phyloP scores from a whole-genome alignment of 2,329 filamentous ascomycete genomes.

The Hymenoscyphus infarciens region DNA sequence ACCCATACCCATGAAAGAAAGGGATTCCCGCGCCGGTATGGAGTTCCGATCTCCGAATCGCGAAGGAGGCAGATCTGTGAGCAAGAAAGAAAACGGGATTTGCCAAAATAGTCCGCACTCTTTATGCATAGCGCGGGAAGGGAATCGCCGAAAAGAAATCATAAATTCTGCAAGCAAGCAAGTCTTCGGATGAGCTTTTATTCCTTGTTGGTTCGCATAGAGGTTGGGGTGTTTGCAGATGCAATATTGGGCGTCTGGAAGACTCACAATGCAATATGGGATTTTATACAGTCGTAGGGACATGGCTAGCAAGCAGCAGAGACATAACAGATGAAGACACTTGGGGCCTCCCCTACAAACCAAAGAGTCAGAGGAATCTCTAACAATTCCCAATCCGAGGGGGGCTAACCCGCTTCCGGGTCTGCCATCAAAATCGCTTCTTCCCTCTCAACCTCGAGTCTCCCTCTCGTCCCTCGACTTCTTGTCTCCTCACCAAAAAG shows the following conservation, averaged over 20 bases:
- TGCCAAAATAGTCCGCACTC: no score
- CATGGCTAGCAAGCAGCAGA: background rate
- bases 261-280: background rate
- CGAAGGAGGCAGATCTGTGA: no score
- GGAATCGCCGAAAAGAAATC: background rate
- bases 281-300: background rate
- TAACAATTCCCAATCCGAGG: background rate
- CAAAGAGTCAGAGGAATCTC: no score
- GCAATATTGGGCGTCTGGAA: background rate
- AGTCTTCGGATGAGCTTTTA: background rate
- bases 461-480: background rate
- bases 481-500: background rate
- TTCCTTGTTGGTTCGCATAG: background rate
- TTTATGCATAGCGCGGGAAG: background rate
- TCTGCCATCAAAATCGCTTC: background rate
- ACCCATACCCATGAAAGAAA: no score
- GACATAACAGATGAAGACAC: no score
- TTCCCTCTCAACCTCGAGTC: background rate
- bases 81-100: no score
- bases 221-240: background rate
- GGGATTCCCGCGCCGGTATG: no score
- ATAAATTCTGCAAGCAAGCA: background rate
- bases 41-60: no score
- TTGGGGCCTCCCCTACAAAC: no score
- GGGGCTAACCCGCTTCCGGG: background rate